Percentiles rank a stretch among this genome's conserved stretches.
These are phyloP conservation scores for Hypoxylon sp. DNA, from an alignment of 2,329 filamentous ascomycete genomes.

Conservation along the genomic window DNA sequence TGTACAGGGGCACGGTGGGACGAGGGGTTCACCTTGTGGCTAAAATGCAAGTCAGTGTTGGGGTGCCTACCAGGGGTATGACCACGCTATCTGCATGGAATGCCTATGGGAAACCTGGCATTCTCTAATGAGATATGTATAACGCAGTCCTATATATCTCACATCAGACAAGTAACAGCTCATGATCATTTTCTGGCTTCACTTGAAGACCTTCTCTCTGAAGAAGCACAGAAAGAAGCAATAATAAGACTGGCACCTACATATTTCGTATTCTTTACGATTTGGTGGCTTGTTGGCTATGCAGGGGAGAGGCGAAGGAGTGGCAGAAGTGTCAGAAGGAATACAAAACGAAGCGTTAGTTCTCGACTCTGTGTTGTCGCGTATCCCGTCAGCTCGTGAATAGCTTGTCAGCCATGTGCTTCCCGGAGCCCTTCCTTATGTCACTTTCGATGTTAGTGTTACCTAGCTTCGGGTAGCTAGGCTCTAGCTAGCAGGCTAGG, in stretches of 20 bases:
- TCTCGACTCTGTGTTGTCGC: constrained; percentile 18
- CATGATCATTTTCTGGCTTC: background rate
- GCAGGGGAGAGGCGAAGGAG: constrained; percentile 28
- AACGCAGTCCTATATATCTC: constrained; percentile 1
- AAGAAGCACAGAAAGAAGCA: too few species aligned
- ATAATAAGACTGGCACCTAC: background rate
- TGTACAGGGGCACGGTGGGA: constrained; percentile 21
- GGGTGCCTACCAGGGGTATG: constrained; percentile 30
- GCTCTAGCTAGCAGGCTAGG: too few species aligned
- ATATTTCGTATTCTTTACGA: constrained; percentile 10
- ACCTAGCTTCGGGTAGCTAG: constrained; percentile 18
- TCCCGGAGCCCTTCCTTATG: constrained; percentile 19
- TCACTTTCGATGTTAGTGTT: constrained; percentile 7
- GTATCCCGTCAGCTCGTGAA: constrained; percentile 25
- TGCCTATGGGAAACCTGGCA: too few species aligned
- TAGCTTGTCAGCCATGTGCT: constrained; percentile 30
- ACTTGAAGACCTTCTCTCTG: too few species aligned
- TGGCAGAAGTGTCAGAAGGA: constrained; percentile 12
- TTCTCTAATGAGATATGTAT: constrained; percentile 24
- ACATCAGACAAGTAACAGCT: background rate
- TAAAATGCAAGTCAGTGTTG: constrained; percentile 38
- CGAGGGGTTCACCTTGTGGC: constrained; percentile 32
- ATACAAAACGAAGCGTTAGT: constrained; percentile 12
- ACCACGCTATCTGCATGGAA: constrained; percentile 31
- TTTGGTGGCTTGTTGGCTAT: constrained; percentile 13